Evolutionary conservation across 2,329 filamentous ascomycete genomes (phyloP), one percentile per base, ranked within the genome.

Genomic region (Aotearoamyces nothofagi): DNA sequence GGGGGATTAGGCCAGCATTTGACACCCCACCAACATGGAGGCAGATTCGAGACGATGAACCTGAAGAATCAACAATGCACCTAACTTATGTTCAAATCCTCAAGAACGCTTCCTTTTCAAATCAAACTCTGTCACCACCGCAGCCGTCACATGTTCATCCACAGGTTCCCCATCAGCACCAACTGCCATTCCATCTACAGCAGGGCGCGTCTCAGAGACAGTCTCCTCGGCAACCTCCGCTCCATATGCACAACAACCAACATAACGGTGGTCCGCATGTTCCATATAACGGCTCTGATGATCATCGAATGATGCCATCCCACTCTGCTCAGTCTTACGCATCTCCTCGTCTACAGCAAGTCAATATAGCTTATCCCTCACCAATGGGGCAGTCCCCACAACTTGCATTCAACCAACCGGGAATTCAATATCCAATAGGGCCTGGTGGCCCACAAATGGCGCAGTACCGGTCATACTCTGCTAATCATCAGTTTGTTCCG

Each of bases 1-100:
- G 75, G 26, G 84, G 83, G n/a, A 69, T 94, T 30, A 78, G 78
- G 20, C 78, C 78, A 15, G 75, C 87, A 4, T 94, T 78, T 52
- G 77, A 83, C 42, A 96, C 90, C 2, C 61, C 65, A 8, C 84
- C 84, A 1, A 86, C 78, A 1, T 98, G 90, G 87, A 74, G 78
- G 35, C 70, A 74, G 34, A 56, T 73, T 14, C 58, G 70, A 27
- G 72, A 75, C 12, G 78, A 82, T 39, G 61, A 69, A 24, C 80
- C 92, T 39, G 81, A 79, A 43, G 46, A 73, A 19, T 72, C 69
- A 2, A 70, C 66, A 2, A 75, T 74, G 62, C 60, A 57, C 37
- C 44, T 72, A 44, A 80, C 71, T 0, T 92, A 86, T 51, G 68
- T 71, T 28, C 71, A 87, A 42, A 72, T 81, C 45, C 90, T 94